Evolutionary conservation across 371 early-diverging fungal genomes (phyloP).

Genomic region (Apophysomyces elegans): DNA sequence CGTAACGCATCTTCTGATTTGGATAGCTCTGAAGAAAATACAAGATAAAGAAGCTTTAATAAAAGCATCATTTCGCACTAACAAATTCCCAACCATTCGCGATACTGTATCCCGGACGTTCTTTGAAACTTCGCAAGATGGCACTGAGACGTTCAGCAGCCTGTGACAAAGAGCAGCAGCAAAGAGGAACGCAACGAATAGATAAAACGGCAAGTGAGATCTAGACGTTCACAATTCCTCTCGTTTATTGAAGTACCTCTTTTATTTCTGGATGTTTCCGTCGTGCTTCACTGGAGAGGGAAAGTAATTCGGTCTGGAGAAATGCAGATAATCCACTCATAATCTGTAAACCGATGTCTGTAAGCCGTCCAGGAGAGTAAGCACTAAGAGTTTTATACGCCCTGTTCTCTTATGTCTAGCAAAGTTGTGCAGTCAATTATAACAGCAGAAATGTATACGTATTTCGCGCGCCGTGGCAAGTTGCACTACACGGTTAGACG

Average conservation of each 20-base stretch:
- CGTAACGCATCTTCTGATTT: conserved; percentile 81
- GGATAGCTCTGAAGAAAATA: conserved; percentile 64
- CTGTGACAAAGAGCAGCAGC: conserved; percentile 25
- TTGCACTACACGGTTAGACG: conserved; percentile 1
- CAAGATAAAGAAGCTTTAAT: conserved; percentile 10
- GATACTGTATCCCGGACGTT: conserved; percentile 59
- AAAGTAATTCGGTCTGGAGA: conserved; percentile 83
- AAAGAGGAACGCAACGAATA: conserved; percentile 6
- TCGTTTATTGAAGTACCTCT: conserved; percentile 67
- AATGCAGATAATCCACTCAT: conserved; percentile 70
- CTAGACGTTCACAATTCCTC: neutral
- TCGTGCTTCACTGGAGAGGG: conserved; percentile 88
- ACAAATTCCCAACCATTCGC: conserved; percentile 45
- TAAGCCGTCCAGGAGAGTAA: neutral
- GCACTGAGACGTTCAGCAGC: conserved; percentile 67
- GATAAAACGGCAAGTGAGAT: conserved; percentile 4
- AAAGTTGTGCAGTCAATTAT: neutral
- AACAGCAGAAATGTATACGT: neutral
- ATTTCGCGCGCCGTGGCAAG: conserved; percentile 3
- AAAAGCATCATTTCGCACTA: neutral
- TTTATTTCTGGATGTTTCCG: conserved; percentile 94
- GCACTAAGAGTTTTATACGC: neutral
- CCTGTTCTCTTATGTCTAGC: neutral
- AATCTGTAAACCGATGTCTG: conserved; percentile 9
- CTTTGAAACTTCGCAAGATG: conserved; percentile 61